Conservation (phyloP, 2,329 filamentous ascomycete genomes). For the Aspergillus clavatus region DNA sequence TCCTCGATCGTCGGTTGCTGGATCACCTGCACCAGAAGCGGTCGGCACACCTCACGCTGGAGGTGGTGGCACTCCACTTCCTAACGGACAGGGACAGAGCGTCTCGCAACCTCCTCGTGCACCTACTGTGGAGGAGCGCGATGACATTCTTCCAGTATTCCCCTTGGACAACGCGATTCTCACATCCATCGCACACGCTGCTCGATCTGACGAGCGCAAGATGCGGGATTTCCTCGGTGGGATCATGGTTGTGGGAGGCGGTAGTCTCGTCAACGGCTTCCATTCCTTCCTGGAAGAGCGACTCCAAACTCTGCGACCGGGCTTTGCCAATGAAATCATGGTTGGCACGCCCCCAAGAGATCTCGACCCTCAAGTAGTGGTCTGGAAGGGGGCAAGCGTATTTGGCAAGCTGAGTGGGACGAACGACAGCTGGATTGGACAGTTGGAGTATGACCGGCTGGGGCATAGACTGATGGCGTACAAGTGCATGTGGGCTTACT, state of each 20-base stretch:
- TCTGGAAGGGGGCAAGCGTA: conserved; percentile 96
- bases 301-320: conserved; percentile 61
- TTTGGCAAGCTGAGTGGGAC: conserved; percentile 81
- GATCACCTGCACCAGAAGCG: conserved; percentile 80
- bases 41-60: conserved; percentile 60
- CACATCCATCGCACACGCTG: conserved; percentile 80
- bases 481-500: conserved; percentile 65
- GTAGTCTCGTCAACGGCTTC: conserved; percentile 74
- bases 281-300: conserved; percentile 77
- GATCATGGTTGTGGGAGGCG: conserved; percentile 87
- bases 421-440: conserved; percentile 93
- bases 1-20: conserved; percentile 78
- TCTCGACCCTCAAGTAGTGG: conserved; percentile 93
- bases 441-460: conserved; percentile 80
- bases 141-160: conserved; percentile 74
- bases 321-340: conserved; percentile 62
- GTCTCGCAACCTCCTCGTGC: conserved; percentile 36
- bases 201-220: conserved; percentile 86
- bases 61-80: conserved; percentile 39
- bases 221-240: conserved; percentile 82
- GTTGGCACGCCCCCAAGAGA: conserved; percentile 74
- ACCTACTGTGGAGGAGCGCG: conserved; percentile 57
- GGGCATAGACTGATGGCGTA: conserved; percentile 78
- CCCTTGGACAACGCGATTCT: conserved; percentile 86
- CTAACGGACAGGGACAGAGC: conserved; percentile 22